A percentile compares a stretch with the other conserved stretches of the same genome.
These are phyloP conservation scores for Neophaeococcomyces mojaviensis DNA, from an alignment of 2,329 filamentous ascomycete genomes.

Conservation along the genomic window DNA sequence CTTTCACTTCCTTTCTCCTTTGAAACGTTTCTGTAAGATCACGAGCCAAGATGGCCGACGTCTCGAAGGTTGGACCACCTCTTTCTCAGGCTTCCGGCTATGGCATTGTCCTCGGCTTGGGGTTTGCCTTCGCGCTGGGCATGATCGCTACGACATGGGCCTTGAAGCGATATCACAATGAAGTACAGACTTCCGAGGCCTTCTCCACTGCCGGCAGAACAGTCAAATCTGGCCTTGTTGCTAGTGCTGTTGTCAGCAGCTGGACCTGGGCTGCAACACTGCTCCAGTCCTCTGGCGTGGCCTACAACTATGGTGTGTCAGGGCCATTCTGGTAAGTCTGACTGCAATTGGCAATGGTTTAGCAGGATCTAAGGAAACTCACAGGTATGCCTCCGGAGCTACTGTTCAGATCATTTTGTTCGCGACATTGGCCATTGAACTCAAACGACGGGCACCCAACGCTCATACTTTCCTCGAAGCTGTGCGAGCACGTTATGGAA, in stretches of 20 bases:
- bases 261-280: conserved; percentile 91
- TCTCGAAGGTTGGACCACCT: conserved; percentile 5
- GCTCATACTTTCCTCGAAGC: conserved; percentile 80
- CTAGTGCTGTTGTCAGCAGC: conserved; percentile 80
- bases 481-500: conserved; percentile 72
- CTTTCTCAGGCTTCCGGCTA: conserved; percentile 60
- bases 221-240: conserved; percentile 81
- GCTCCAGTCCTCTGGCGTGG: conserved; percentile 70
- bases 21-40: too few relatives aligned
- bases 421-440: conserved; percentile 79
- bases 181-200: conserved; percentile 81
- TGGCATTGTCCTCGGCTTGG: conserved; percentile 68
- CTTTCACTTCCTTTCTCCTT: too few relatives aligned
- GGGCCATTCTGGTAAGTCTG: conserved; percentile 61
- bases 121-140: conserved; percentile 64
- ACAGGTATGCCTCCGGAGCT: conserved; percentile 65
- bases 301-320: conserved; percentile 67
- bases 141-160: conserved; percentile 69
- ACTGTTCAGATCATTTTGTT: conserved; percentile 85
- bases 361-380: too few relatives aligned
- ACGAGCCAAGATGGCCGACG: too few relatives aligned
- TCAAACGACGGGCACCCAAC: conserved; percentile 80
- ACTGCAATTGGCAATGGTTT: too few relatives aligned
- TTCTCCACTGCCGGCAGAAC: conserved; percentile 83
- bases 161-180: conserved; percentile 62